A percentile compares a stretch with the other conserved stretches of the same genome.
Conservation (phyloP, 2,329 filamentous ascomycete species). For the Alternaria rosae region DNA sequence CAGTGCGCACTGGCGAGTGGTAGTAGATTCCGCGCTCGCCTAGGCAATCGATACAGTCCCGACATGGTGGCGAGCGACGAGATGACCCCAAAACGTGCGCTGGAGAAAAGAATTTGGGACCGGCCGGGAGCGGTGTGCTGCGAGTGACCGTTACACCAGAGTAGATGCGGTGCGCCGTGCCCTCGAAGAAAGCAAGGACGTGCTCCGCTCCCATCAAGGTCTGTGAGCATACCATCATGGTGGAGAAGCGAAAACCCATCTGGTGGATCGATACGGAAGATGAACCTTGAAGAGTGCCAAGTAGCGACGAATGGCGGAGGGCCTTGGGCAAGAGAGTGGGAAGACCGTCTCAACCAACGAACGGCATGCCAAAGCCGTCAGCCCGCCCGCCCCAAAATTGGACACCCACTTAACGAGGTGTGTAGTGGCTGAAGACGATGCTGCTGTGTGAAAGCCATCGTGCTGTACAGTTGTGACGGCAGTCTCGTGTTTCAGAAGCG, state of each 20-base stretch:
- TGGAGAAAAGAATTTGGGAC: slow-evolving; percentile 13
- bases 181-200: slow-evolving; percentile 17
- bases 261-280: slow-evolving; percentile 8
- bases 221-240: slow-evolving; percentile 28
- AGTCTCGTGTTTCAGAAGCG: not conserved
- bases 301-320: slow-evolving; percentile 8
- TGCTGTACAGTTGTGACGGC: not conserved
- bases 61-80: slow-evolving; percentile 24
- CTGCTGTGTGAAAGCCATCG: not conserved
- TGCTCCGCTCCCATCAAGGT: slow-evolving; percentile 19
- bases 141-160: slow-evolving; percentile 30
- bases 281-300: slow-evolving; percentile 15
- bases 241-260: slow-evolving; percentile 28
- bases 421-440: not conserved
- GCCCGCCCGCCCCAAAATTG: slow-evolving; percentile 8
- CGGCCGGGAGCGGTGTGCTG: slow-evolving; percentile 38
- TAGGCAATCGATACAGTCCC: slow-evolving; percentile 17
- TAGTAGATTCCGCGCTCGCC: not conserved
- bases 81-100: not conserved
- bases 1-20: not conserved
- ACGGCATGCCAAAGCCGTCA: slow-evolving; percentile 9
- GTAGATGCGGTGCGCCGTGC: slow-evolving; percentile 36
- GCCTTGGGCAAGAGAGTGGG: slow-evolving; percentile 20
- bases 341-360: slow-evolving; percentile 7
- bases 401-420: slow-evolving; percentile 2